Evolutionary conservation across 1,284 basidiomycete genomes (phyloP).

Genomic region (Malassezia globosa): DNA sequence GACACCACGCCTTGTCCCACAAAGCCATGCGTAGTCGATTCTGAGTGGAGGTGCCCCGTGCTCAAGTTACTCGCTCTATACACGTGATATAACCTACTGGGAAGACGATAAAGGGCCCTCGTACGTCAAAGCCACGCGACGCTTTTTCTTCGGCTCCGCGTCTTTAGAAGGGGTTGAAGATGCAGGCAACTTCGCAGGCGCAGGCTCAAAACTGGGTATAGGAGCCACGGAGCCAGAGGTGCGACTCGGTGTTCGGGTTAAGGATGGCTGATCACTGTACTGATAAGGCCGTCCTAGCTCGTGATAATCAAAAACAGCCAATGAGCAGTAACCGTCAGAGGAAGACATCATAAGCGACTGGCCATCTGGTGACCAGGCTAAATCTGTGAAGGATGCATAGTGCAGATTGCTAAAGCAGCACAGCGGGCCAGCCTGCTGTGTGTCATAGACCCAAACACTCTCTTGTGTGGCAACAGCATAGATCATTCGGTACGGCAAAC

Average conservation of each 20-base stretch:
- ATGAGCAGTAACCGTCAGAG: constrained; percentile 91
- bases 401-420: constrained; percentile 88
- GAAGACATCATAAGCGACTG: constrained; percentile 83
- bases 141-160: constrained; percentile 72
- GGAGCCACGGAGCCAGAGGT: neutral
- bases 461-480: constrained; percentile 97
- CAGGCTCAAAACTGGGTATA: neutral
- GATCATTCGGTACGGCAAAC: constrained; percentile 82
- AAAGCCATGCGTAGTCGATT: neutral
- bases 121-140: constrained; percentile 66
- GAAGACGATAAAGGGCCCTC: constrained; percentile 26
- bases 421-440: constrained; percentile 84
- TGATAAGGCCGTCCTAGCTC: constrained; percentile 63
- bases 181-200: constrained; percentile 35
- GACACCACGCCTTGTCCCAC: no score
- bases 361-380: constrained; percentile 92
- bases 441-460: constrained; percentile 87
- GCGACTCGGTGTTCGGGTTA: constrained; percentile 9
- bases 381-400: constrained; percentile 94
- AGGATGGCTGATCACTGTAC: constrained; percentile 27
- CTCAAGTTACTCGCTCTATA: neutral
- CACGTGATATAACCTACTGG: constrained; percentile 2
- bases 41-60: neutral
- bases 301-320: constrained; percentile 65
- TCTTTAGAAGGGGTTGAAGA: constrained; percentile 4